These are phyloP conservation scores for Medicago arabica DNA, from an alignment of 306 rosid species.

Conservation along the genomic window DNA sequence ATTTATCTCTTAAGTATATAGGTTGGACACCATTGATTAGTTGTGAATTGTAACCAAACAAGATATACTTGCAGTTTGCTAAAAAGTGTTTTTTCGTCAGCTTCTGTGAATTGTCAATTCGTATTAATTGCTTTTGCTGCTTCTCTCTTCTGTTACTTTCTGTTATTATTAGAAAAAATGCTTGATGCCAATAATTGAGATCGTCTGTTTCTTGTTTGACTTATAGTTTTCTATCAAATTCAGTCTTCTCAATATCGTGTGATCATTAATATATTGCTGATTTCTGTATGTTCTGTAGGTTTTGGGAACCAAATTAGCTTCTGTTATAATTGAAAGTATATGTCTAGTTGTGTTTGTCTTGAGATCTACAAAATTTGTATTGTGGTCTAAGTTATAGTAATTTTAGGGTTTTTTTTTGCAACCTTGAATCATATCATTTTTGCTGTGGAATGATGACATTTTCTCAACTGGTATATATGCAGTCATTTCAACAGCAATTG, in stretches of 20 bases:
- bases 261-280: constrained; percentile 19
- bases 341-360: constrained; percentile 29
- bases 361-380: constrained; percentile 6
- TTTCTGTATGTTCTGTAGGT: constrained; percentile 19
- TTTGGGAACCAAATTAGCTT: constrained; percentile 19
- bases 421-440: constrained; percentile 31
- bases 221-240: constrained; percentile 40
- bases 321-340: constrained; percentile 24
- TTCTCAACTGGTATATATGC: constrained; percentile 45
- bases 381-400: constrained; percentile 1
- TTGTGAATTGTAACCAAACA: constrained; percentile 30
- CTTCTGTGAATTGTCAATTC: constrained; percentile 34
- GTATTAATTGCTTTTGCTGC: constrained; percentile 40
- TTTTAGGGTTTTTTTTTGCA: constrained; percentile 13
- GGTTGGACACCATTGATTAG: constrained; percentile 34
- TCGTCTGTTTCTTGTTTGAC: constrained; percentile 32
- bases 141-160: constrained; percentile 28
- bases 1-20: constrained; percentile 32
- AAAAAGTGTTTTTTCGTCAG: constrained; percentile 39
- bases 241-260: constrained; percentile 34
- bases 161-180: constrained; percentile 29
- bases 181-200: constrained; percentile 28
- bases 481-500: constrained; percentile 83
- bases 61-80: constrained; percentile 36
- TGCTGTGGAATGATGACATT: constrained; percentile 27